A percentile compares a stretch with the other conserved stretches of the same genome.
phyloP scores from a whole-genome alignment of 2,329 filamentous ascomycete genomes.

The Grosmannia clavigera region DNA sequence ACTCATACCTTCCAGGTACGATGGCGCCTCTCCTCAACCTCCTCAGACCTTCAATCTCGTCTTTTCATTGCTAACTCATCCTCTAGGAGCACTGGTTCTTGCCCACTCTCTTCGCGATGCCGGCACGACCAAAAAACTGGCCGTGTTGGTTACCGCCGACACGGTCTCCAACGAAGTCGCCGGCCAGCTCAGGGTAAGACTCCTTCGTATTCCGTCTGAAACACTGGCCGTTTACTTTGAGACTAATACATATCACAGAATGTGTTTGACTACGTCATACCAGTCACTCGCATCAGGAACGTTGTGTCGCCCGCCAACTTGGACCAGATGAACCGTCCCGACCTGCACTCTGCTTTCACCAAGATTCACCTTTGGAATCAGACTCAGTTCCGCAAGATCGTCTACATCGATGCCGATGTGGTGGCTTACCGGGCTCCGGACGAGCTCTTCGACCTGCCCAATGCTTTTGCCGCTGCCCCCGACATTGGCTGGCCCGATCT shows the following conservation, averaged over 20 bases:
- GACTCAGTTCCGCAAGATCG: conserved; percentile 78
- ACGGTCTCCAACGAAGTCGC: conserved; percentile 64
- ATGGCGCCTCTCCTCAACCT: conserved; percentile 13
- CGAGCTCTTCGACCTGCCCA: conserved; percentile 64
- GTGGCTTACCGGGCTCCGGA: conserved; percentile 85
- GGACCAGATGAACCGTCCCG: conserved; percentile 79
- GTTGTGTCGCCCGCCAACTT: conserved; percentile 62
- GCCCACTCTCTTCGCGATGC: conserved; percentile 90
- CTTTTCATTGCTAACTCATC: neutral
- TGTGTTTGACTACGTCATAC: conserved; percentile 80
- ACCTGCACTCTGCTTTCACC: conserved; percentile 86
- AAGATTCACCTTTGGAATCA: conserved; percentile 94
- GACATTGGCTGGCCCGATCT: conserved; percentile 97
- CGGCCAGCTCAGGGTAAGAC: conserved; percentile 57
- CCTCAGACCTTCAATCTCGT: conserved; percentile 6
- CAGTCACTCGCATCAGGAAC: conserved; percentile 70
- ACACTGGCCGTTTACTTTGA: neutral
- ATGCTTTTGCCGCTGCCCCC: conserved; percentile 60
- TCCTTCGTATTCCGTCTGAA: neutral
- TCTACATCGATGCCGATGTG: conserved; percentile 90
- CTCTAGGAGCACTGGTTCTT: conserved; percentile 74
- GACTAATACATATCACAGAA: conserved; percentile 32
- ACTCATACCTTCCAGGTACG: conserved; percentile 82
- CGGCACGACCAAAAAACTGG: conserved; percentile 75
- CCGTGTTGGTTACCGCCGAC: conserved; percentile 71